phyloP scores from a whole-genome alignment of 2,329 filamentous ascomycete species.

The Colletotrichum tamarilloi region DNA sequence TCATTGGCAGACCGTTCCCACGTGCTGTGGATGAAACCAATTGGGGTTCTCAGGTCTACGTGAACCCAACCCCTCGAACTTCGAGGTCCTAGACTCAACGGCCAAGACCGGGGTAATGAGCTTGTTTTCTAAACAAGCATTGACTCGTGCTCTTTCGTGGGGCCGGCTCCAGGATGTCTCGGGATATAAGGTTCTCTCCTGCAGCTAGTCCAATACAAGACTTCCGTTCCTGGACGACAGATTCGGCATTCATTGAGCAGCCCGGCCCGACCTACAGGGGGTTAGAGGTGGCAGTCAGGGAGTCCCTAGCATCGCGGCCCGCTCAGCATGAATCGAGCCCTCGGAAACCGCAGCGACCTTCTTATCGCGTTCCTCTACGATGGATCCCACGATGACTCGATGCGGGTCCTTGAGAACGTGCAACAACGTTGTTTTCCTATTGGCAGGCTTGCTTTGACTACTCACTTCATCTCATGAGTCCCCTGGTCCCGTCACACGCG shows the following conservation, averaged over 20 bases:
- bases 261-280: background rate
- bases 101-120: slow-evolving; percentile 18
- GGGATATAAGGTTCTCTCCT: slow-evolving; percentile 15
- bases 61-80: too few species aligned
- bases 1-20: background rate
- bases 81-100: background rate
- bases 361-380: background rate
- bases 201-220: background rate
- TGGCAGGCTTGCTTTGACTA: background rate
- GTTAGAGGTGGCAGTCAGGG: slow-evolving; percentile 3
- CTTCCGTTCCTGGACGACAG: background rate
- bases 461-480: background rate
- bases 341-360: background rate
- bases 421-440: background rate
- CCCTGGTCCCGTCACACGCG: background rate
- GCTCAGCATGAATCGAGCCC: background rate
- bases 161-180: background rate
- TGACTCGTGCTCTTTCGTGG: slow-evolving; percentile 17
- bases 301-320: background rate
- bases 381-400: too few species aligned
- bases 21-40: background rate
- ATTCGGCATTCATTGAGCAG: background rate
- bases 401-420: slow-evolving; percentile 16
- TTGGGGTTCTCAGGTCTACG: too few species aligned
- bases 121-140: slow-evolving; percentile 25